phyloP scores from a whole-genome alignment of 2,329 filamentous ascomycete species.

The Xylariaceae sp. region DNA sequence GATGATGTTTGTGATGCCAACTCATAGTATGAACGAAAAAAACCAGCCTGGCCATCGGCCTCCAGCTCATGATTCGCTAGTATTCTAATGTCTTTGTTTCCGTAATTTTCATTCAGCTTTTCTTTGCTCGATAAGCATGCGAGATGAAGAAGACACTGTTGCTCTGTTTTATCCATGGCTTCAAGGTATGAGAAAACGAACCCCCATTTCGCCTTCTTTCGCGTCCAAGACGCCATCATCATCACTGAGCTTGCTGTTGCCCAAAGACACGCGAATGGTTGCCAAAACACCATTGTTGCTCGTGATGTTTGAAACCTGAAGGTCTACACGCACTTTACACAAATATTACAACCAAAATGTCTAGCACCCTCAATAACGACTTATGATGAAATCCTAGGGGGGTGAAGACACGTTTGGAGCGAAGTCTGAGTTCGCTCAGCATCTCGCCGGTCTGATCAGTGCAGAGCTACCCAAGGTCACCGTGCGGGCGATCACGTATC shows the following conservation, averaged over 20 bases:
- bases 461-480: constrained; percentile 63
- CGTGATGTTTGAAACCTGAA: background rate
- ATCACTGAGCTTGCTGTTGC: background rate
- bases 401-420: constrained; percentile 71
- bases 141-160: constrained; percentile 74
- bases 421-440: constrained; percentile 61
- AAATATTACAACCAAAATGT: no score
- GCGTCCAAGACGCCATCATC: background rate
- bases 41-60: background rate
- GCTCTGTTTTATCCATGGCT: constrained; percentile 81
- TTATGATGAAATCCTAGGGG: constrained; percentile 45
- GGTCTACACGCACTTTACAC: background rate
- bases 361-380: background rate
- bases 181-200: constrained; percentile 49
- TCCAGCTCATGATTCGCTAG: background rate
- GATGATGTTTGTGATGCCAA: no score
- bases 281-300: background rate
- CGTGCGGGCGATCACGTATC: constrained; percentile 66
- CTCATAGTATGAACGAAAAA: no score
- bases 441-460: constrained; percentile 60
- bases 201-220: background rate
- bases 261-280: background rate
- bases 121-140: constrained; percentile 30
- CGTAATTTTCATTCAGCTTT: background rate
- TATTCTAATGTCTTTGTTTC: background rate